Base-by-base conservation (phyloP, 2,329 filamentous ascomycete species). In the Pseudopithomyces chartarum region DNA sequence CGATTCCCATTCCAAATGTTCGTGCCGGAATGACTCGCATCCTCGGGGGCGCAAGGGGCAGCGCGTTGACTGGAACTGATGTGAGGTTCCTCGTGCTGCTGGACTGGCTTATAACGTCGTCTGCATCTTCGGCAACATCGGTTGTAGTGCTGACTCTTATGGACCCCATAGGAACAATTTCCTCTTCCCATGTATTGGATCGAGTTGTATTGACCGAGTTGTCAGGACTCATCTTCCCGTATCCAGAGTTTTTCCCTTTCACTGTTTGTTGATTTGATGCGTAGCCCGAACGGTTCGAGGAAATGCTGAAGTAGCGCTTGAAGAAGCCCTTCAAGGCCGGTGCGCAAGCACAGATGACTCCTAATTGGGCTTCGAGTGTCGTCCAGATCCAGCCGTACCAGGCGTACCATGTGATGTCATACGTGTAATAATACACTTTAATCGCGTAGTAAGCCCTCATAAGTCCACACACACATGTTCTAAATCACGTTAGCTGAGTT, bases 281-380 rank as follows among this genome's bases (percentile, higher is more conserved):
- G 19, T 47, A 47, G 15, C 49, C 54, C 12, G 46, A 56, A 11
- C 58, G 58, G 6, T 56, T 56, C 15, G 36, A 52, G 3, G 57
- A 57, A 8, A 62, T 50, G 42, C 61, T 66, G 49, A 79, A 69
- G 62, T 78, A 79, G 17, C 69, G 72, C n/a, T 68, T 66, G 68
- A 80, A 78, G 60, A 80, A 76, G 17, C 77, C 70, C 29, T 79
- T 78, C 22, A 81, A 66, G 1, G 79, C 76, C 1, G 79, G 78
- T 0, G 75, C 76, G 1, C 73, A 76, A 2, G 78, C 75, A 54
- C 77, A 80, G 38, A 80, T 73, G 12, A 80, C 71, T 13, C 69
- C 78, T 1, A 81, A 65, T 40, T 76, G 68, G 3, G 76, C 71
- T 61, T 80, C 78, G 1, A 79, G 59, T 7, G 72, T 70, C 3